Base-by-base conservation (phyloP, 2,329 filamentous ascomycete species). In the Coniella vitis region DNA sequence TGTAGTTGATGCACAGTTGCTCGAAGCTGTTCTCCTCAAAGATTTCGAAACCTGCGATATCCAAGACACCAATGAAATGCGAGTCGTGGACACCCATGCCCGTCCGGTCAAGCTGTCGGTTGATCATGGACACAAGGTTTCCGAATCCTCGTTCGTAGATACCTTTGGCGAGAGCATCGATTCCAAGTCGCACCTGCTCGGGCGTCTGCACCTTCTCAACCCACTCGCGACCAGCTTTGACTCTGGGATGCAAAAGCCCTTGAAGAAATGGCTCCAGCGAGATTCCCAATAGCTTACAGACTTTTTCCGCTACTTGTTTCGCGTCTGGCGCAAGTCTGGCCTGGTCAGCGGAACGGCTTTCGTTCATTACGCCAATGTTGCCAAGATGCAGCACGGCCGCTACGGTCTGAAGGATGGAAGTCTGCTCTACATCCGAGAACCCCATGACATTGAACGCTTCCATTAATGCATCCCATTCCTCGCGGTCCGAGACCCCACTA, bases 1-100 rank as follows among this genome's bases (percentile, higher is more conserved):
- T 97, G 69, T 98, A 98, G 69, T 98, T 98, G 76, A 98, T 98
- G 72, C 93, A 98, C 5, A 98, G 78, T 66, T 98, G 93, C 65
- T 98, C 93, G 61, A 98, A 98, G 72, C 91, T 96, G 72, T 98
- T 98, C 61, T 88, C 81, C 58, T 98, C 90, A 60, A 98, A 98
- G 51, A 98, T 98, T 63, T 98, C 93, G 67, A 98, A 98, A 53
- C 93, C 93, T 55, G 94, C 94, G 67, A 98, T 98, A 79, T 98
- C 93, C 37, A 98, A 83, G 8, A 98, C 93, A 47, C 93, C 93
- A 57, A 98, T 98, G 68, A 98, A 98, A 60, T 88, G 86, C 2
- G 87, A 90, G 62, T 97, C 90, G 52, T 98, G 90, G 42, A 84
- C 75, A 9, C 86, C 84, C 63, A 87, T 79, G 3, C 88, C 86